A percentile compares a stretch with the other conserved stretches of the same genome.
Conservation (phyloP, 2,329 filamentous ascomycete species). For the Cercospora canescens region DNA sequence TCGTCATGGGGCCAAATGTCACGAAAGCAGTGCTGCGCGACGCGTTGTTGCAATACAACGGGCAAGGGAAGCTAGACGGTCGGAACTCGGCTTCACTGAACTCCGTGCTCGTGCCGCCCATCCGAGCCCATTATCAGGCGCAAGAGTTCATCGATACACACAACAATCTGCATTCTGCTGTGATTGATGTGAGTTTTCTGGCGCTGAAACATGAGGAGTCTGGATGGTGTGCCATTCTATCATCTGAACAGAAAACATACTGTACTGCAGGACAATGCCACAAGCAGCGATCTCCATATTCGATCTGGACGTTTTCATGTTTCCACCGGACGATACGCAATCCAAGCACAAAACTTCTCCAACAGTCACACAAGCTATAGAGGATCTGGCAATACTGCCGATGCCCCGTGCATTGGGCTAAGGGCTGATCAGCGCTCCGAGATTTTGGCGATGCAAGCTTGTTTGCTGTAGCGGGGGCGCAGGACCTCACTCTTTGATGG, state of each 20-base stretch:
- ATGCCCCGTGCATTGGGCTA: background rate
- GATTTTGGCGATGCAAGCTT: background rate
- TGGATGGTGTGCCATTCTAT: background rate
- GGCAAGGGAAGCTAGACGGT: too few species aligned
- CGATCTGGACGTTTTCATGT: background rate
- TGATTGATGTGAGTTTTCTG: background rate
- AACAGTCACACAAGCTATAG: background rate
- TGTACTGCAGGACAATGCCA: background rate
- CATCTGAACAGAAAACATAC: background rate
- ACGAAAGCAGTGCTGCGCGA: background rate
- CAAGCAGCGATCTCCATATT: background rate
- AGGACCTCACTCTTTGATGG: background rate
- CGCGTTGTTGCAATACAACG: too few species aligned
- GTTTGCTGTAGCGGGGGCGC: background rate
- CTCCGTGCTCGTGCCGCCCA: background rate
- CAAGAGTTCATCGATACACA: background rate
- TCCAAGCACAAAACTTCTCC: background rate
- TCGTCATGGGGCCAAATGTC: constrained; percentile 10
- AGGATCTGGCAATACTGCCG: background rate
- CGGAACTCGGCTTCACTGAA: background rate
- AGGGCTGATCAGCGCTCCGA: background rate
- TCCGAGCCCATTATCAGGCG: background rate
- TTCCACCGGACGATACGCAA: background rate
- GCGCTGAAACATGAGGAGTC: background rate
- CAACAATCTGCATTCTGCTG: background rate